A percentile compares a stretch with the other conserved stretches of the same genome.
These are phyloP conservation scores for Bipolaris sorokiniana DNA, from an alignment of 2,329 filamentous ascomycete species.

Conservation along the genomic window DNA sequence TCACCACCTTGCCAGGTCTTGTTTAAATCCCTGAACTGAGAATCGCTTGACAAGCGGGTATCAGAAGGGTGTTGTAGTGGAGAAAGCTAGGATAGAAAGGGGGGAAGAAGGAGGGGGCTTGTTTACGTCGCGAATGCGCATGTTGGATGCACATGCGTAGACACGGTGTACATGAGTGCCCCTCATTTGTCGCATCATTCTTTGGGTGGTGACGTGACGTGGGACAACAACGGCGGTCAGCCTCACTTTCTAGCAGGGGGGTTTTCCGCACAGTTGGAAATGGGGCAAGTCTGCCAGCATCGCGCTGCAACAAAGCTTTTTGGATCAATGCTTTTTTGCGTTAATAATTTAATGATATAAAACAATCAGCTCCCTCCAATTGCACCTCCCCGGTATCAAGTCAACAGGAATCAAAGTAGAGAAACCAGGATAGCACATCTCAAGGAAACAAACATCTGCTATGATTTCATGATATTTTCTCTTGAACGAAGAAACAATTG, in stretches of 20 bases:
- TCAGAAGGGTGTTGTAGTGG: neutral
- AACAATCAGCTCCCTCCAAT: neutral
- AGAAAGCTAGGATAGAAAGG: neutral
- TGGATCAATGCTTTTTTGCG: neutral
- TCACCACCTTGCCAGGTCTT: neutral
- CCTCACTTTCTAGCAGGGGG: neutral
- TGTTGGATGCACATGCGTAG: neutral
- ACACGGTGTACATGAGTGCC: neutral
- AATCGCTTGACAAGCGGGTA: too few species aligned
- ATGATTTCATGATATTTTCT: slow-evolving; percentile 14
- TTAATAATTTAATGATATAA: neutral
- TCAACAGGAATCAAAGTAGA: neutral
- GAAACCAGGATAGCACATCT: slow-evolving; percentile 1
- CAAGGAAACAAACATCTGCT: slow-evolving; percentile 9
- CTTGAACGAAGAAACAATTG: slow-evolving; percentile 15
- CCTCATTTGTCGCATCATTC: slow-evolving; percentile 4
- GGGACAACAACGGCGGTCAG: neutral
- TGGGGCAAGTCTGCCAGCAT: neutral
- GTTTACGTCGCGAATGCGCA: neutral
- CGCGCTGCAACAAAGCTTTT: neutral
- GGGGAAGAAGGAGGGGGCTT: neutral
- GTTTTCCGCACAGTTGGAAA: neutral
- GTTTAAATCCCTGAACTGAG: neutral
- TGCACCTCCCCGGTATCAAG: too few species aligned
- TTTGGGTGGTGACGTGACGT: neutral